These are phyloP conservation scores for Alternaria angustiovoidea DNA, from an alignment of 2,329 filamentous ascomycete genomes.

Conservation along the genomic window DNA sequence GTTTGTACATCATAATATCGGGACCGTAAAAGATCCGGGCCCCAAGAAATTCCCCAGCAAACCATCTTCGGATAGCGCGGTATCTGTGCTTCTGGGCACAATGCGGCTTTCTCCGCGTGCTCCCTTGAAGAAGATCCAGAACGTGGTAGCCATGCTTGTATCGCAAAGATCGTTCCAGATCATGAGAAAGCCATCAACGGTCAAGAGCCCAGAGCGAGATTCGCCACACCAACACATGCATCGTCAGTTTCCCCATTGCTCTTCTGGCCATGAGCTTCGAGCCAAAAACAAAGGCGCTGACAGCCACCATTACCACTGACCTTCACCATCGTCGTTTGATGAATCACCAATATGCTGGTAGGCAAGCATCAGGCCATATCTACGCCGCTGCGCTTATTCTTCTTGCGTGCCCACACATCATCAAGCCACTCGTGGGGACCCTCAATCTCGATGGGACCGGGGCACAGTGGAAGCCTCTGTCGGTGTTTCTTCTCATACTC, in stretches of 20 bases:
- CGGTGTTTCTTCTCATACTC: slow-evolving; percentile 35
- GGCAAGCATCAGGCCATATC: slow-evolving; percentile 3
- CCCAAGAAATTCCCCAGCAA: slow-evolving; percentile 3
- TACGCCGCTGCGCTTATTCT: slow-evolving; percentile 30
- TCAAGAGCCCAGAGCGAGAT: slow-evolving; percentile 1
- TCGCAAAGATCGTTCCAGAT: slow-evolving; percentile 11
- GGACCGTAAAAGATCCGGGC: slow-evolving; percentile 2
- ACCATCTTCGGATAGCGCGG: neutral
- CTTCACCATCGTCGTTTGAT: neutral
- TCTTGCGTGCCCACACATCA: slow-evolving; percentile 30
- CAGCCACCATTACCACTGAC: neutral
- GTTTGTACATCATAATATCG: slow-evolving; percentile 1
- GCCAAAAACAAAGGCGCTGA: slow-evolving; percentile 10
- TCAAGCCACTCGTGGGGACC: slow-evolving; percentile 34
- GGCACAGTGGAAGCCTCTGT: slow-evolving; percentile 35
- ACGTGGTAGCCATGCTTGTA: neutral
- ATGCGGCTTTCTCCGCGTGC: neutral
- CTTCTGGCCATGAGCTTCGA: slow-evolving; percentile 4
- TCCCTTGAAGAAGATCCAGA: neutral
- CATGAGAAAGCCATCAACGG: neutral
- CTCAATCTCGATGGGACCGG: slow-evolving; percentile 33
- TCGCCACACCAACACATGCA: slow-evolving; percentile 3
- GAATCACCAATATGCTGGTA: neutral
- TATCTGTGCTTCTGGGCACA: neutral
- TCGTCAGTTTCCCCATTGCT: neutral